Evolutionary conservation across 371 early-diverging fungal genomes (phyloP).

Genomic region (Syncephalastrum racemosum): DNA sequence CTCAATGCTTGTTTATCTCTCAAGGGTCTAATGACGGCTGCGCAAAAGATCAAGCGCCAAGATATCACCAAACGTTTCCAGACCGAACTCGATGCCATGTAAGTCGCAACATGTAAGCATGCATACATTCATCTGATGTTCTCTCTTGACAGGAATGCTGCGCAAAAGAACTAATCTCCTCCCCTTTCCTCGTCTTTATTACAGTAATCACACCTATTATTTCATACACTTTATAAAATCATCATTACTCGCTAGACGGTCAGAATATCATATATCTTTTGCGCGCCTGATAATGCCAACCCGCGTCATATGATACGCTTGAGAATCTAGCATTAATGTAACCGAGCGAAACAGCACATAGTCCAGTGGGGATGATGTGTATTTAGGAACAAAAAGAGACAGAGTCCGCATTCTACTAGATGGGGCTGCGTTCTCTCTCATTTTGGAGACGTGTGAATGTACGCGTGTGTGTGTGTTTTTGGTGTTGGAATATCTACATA

Average conservation of each 20-base stretch:
- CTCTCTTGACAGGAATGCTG: slow-evolving; percentile 1
- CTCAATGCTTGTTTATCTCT: neutral
- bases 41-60: slow-evolving; percentile 85
- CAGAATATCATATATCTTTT: too few relatives aligned
- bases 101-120: slow-evolving; percentile 13
- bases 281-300: too few relatives aligned
- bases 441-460: neutral
- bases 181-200: too few relatives aligned
- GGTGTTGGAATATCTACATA: neutral
- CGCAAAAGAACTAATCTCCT: slow-evolving; percentile 1
- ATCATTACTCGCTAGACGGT: neutral
- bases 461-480: neutral
- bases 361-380: too few relatives aligned
- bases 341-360: too few relatives aligned
- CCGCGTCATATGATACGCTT: too few relatives aligned
- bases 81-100: slow-evolving; percentile 56
- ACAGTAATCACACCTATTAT: neutral
- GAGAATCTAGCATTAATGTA: too few relatives aligned
- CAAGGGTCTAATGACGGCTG: slow-evolving; percentile 72
- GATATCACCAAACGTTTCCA: slow-evolving; percentile 65
- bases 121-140: neutral
- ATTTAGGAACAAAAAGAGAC: too few relatives aligned
- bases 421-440: too few relatives aligned
- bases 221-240: slow-evolving; percentile 2
- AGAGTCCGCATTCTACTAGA: too few relatives aligned